Evolutionary conservation across 371 early-diverging fungal genomes (phyloP), one percentile per base, ranked within the genome.

Genomic region (Actinomortierella wolfii): DNA sequence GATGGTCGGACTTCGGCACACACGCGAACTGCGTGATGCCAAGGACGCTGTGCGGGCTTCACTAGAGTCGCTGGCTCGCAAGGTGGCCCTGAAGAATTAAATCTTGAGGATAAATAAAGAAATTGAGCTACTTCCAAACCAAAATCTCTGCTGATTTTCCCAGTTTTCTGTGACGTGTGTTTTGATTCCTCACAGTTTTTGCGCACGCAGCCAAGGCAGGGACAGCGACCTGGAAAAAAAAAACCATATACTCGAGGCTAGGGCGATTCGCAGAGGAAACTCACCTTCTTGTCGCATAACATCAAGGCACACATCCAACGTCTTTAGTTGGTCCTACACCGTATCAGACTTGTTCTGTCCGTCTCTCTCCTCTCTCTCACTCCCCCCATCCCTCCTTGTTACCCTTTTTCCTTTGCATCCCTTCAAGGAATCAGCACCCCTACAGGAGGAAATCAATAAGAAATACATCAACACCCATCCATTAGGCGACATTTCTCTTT

Each of bases 1-100:
- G 0, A 11, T 66, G 0, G 73, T 66, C 0, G 73, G 66, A 4
- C 66, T 61, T 61, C 57, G 34, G 41, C 57, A 71, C 39, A 48
- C 66, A 20, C 42, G 57, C 14, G 55, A 62, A 7, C 24, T 71
- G 42, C 58, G 51, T 26, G 66, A 71, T 48, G 15, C 23, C 43
- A 46, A 21, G 0, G 67, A 55, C 34, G 34, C 34, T 11, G 34
- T 34, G 34, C 34, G 34, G 11, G 34, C 34, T 11, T 34, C 34
- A 11, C 34, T 34, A 6, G 34, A 34, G 11, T 6, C 34, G 34
- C 34, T 34, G 34, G 34, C 34, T 4, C 34, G 34, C 34, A 34
- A 34, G 34, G 34, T 34, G 34, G 34, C 34, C 34, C 34, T 34
- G 34, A 34, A 34, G 11, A 34, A 34, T 11, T 34, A 11, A 34